Percentiles rank a stretch among this genome's conserved stretches.
Conservation (phyloP, 176 grass and related monocot genomes). For the Aegilops umbellulata region DNA sequence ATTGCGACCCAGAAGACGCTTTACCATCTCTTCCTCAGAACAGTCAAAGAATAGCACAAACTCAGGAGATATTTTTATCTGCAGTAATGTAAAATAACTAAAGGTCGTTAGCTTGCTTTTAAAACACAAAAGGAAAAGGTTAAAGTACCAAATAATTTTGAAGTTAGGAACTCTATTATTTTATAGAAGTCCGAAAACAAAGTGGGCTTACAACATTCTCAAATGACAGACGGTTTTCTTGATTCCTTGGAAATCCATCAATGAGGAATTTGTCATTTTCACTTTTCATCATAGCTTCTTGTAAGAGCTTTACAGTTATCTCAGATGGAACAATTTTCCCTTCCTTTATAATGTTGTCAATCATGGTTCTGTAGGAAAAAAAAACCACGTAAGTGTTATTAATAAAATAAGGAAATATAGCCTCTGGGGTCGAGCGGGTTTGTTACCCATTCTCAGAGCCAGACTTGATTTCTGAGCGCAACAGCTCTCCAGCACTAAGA, state of each 20-base stretch:
- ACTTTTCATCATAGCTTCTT: conserved; percentile 54
- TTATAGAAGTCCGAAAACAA: neutral
- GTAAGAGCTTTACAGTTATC: conserved; percentile 57
- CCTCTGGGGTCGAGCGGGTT: neutral
- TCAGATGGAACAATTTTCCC: conserved; percentile 73
- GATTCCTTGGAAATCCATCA: conserved; percentile 69
- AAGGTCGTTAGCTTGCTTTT: neutral
- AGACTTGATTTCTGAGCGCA: conserved; percentile 57
- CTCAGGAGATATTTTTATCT: conserved; percentile 60
- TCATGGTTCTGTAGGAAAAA: conserved; percentile 51
- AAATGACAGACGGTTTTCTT: conserved; percentile 66
- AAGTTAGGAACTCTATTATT: neutral
- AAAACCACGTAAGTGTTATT: neutral
- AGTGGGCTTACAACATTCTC: conserved; percentile 47
- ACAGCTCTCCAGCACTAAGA: conserved; percentile 56
- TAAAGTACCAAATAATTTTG: neutral
- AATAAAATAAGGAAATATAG: conserved; percentile 10
- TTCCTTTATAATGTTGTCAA: conserved; percentile 64
- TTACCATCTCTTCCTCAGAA: conserved; percentile 62
- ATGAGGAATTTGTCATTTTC: conserved; percentile 62
- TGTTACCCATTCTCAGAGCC: conserved; percentile 63
- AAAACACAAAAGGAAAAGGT: neutral
- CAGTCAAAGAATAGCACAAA: conserved; percentile 68
- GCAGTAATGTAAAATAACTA: conserved; percentile 21
- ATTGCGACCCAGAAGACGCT: conserved; percentile 46